Base-by-base conservation (phyloP, 2,329 filamentous ascomycete species). In the Elsinoe arachidis region DNA sequence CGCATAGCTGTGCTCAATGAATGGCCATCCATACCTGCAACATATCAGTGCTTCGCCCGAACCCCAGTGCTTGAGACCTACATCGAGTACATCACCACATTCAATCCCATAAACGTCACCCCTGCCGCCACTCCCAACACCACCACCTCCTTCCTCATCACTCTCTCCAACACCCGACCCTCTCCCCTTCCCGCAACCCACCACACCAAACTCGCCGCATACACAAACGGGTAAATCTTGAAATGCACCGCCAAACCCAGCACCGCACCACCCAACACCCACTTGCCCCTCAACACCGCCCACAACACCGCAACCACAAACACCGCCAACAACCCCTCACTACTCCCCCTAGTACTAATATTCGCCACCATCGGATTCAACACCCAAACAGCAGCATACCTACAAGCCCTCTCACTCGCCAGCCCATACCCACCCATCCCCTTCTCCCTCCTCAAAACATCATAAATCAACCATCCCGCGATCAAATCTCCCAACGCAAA, bases 171-270 rank as follows among this genome's bases (percentile, higher is more conserved):
- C 35, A 51, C 3, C 51, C 57, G 21, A 46, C 53, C 12, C n/a
- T 17, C 17, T 80, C 78, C 2, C 73, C 74, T 63, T 88, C 87
- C 56, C 10, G 23, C 37, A 74, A 92, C 82, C 86, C 86, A 91
- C 85, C 86, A 90, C 4, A 90, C 71, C 41, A 93, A 85, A 2
- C 86, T 84, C 0, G 85, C 82, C 1, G 88, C 92, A 71, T 99
- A 99, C 60, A 99, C 89, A 71, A 97, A 96, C 0, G 93, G 93
- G 67, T 99, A 99, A 60, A 99, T 97, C 78, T 99, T 99, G 74
- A 99, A 95, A 73, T 99, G 93, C 23, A 97, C 91, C 1, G 83
- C 83, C 26, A 96, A 73, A 0, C 93, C 93, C 2, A 99, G 76
- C 30, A 97, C 70, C 2, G 84, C 62, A 0, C 88, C 92, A 0